These are phyloP conservation scores for Carex pumila DNA, from an alignment of 176 grass and related monocot genomes.

Conservation along the genomic window DNA sequence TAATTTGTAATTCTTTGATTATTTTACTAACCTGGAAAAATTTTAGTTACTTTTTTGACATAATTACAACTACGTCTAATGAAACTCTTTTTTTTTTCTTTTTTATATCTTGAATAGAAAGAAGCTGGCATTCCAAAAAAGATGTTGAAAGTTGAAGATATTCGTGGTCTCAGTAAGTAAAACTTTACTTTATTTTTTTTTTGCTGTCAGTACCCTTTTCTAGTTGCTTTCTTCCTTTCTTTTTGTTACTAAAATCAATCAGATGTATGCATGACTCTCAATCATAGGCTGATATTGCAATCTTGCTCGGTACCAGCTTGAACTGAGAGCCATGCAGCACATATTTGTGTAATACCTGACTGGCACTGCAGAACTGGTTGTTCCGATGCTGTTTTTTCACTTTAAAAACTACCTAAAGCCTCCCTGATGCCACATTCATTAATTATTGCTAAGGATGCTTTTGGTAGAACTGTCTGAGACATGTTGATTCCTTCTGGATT, in stretches of 20 bases:
- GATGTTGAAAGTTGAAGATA: constrained; percentile 80
- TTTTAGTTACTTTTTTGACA: not conserved
- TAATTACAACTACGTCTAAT: not conserved
- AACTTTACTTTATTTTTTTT: constrained; percentile 9
- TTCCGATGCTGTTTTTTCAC: too few relatives aligned
- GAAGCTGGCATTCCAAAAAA: constrained; percentile 88
- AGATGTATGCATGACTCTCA: not conserved
- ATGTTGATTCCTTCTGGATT: too few relatives aligned
- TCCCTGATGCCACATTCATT: too few relatives aligned
- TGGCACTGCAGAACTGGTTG: too few relatives aligned
- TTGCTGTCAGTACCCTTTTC: not conserved
- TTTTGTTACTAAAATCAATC: not conserved
- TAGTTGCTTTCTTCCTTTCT: not conserved
- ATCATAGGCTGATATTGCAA: not conserved
- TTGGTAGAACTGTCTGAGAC: too few relatives aligned
- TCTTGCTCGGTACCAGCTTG: not conserved
- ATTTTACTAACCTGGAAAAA: not conserved
- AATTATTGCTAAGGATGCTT: too few relatives aligned
- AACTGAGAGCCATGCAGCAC: not conserved
- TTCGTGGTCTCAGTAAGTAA: constrained; percentile 91
- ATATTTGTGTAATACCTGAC: not conserved
- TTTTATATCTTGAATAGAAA: constrained; percentile 57
- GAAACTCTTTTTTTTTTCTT: constrained; percentile 6
- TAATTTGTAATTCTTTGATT: not conserved
- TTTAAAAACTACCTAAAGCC: too few relatives aligned